Evolutionary conservation across 2,329 filamentous ascomycete genomes (phyloP), one percentile per base, ranked within the genome.

Genomic region (Purpureocillium lavendulum): DNA sequence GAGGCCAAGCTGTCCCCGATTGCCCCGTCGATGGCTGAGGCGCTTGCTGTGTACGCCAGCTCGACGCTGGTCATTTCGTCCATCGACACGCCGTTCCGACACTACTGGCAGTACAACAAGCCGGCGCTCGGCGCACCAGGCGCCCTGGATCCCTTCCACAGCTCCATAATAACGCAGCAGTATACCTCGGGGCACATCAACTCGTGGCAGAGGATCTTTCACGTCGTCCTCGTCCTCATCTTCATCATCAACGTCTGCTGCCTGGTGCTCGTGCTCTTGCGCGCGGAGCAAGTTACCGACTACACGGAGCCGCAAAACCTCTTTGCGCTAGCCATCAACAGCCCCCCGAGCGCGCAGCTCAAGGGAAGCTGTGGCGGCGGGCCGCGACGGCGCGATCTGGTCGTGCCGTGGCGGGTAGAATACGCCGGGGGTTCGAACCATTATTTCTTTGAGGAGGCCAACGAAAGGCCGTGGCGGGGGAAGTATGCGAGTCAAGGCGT

Each of bases 301-400:
- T 88, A 84, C 53, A 84, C 80, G 0, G 84, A 90, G 51, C 82
- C 84, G 1, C 77, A 82, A 39, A 88, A 88, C 53, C 62, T 88
- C 2, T 88, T 89, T 50, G 68, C 78, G 0, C 60, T 88, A 0
- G 81, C 83, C 2, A 67, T 89, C 38, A 87, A 87, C 52, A 64
- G 61, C 38, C 61, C 66, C 2, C 61, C 63, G 3, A 64, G 58
- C 30, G 40, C 43, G 4, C 56, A 56, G 14, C 46, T 68, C 33
- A 52, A 58, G 26, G 63, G 64, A 1, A 59, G 56, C 42, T 67
- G 64, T 42, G 63, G 61, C 3, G 57, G 55, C 0, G 64, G 59
- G 0, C 63, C 65, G 1, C 42, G 51, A 24, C 53, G 52, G 35
- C 49, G 49, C 12, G 60, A 66, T 16, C 50, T 68, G 11, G 54